A percentile compares a stretch with the other conserved stretches of the same genome.
phyloP scores from a whole-genome alignment of 805 yeast species.

The Pichia rugopelliculosa region DNA sequence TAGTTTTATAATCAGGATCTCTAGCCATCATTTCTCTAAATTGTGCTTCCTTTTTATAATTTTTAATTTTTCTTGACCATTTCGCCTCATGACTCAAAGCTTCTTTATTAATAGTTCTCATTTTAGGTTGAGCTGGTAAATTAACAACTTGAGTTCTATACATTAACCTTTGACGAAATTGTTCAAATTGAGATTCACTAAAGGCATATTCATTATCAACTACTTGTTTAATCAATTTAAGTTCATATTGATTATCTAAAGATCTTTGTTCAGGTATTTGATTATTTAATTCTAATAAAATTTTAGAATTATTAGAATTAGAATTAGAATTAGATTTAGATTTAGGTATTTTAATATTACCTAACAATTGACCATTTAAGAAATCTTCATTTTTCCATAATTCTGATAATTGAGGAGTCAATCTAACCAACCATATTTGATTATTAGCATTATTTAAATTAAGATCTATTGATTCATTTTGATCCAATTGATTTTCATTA shows the following conservation, averaged over 20 bases:
- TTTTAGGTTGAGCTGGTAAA: slow-evolving; percentile 46
- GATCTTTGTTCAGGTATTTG: slow-evolving; percentile 38
- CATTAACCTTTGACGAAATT: slow-evolving; percentile 42
- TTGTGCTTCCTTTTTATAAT: slow-evolving; percentile 14
- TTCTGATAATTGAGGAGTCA: slow-evolving; percentile 82
- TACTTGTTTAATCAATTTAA: slow-evolving; percentile 66
- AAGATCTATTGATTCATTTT: slow-evolving; percentile 67
- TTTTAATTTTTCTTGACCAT: slow-evolving; percentile 25
- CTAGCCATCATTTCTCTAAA: slow-evolving; percentile 8
- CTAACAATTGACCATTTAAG: slow-evolving; percentile 68
- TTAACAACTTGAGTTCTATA: slow-evolving; percentile 44
- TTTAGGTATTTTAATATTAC: slow-evolving; percentile 70
- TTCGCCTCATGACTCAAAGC: slow-evolving; percentile 27
- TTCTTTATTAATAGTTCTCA: slow-evolving; percentile 33
- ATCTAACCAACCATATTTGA: slow-evolving; percentile 86
- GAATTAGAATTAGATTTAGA: slow-evolving; percentile 6
- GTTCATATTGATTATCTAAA: slow-evolving; percentile 80
- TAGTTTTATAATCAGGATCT: slow-evolving; percentile 17
- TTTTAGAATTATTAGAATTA: slow-evolving; percentile 24
- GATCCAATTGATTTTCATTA: slow-evolving; percentile 31
- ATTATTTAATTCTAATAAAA: slow-evolving; percentile 51
- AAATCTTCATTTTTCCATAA: slow-evolving; percentile 62
- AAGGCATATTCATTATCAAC: slow-evolving; percentile 84
- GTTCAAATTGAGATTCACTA: slow-evolving; percentile 72
- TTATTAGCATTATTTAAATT: slow-evolving; percentile 54